Evolutionary conservation across 495 filamentous ascomycete genomes (phyloP).

Genomic region (Cercophora sp.): DNA sequence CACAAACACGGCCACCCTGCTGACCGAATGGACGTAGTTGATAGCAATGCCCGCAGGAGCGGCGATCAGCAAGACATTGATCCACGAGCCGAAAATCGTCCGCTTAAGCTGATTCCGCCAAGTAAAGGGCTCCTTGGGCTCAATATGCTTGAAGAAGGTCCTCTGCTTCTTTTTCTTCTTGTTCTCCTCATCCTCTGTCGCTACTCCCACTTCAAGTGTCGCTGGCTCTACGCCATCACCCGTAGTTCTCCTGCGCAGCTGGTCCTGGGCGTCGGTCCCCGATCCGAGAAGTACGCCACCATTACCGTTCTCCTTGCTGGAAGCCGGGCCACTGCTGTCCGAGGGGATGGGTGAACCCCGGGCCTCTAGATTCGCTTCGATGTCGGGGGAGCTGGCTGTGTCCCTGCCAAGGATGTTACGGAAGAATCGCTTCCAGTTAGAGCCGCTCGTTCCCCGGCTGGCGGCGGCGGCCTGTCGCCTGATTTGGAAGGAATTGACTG

Average conservation of each 20-base stretch:
- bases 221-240: background rate
- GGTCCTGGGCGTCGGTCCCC: background rate
- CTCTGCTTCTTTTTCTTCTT: conserved; percentile 1
- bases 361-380: background rate
- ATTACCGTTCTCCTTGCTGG: too few relatives aligned
- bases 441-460: conserved; percentile 1
- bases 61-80: conserved; percentile 73
- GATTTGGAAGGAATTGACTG: conserved; percentile 6
- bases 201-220: background rate
- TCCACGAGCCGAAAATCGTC: conserved; percentile 73
- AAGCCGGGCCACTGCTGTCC: background rate
- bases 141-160: conserved; percentile 10
- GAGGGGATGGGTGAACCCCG: background rate
- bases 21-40: conserved; percentile 53
- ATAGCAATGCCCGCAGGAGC: conserved; percentile 74
- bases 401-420: conserved; percentile 5
- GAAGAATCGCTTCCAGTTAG: conserved; percentile 4
- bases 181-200: background rate
- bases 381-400: background rate
- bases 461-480: conserved; percentile 1
- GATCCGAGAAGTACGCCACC: background rate
- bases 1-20: conserved; percentile 63
- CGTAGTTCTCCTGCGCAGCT: background rate
- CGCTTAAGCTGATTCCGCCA: conserved; percentile 61
- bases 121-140: conserved; percentile 49